phyloP scores from a whole-genome alignment of 495 filamentous ascomycete genomes.

The Xylona heveae region DNA sequence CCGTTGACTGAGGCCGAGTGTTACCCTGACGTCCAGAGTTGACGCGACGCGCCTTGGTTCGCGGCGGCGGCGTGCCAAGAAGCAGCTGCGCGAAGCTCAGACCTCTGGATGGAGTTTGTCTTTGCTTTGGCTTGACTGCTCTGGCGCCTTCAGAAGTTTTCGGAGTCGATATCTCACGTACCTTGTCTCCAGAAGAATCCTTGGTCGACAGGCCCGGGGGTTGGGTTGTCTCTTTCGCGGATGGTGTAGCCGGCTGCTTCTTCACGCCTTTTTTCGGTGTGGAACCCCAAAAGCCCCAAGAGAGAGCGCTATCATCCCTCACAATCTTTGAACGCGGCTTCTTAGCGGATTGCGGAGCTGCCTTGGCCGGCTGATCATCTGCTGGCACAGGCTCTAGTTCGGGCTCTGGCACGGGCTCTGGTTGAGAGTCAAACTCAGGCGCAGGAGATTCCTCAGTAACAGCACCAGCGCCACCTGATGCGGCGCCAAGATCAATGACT shows the following conservation, averaged over 20 bases:
- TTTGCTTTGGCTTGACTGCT: no score
- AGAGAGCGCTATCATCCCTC: conserved; percentile 2
- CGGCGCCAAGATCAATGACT: not conserved
- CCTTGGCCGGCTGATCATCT: conserved; percentile 1
- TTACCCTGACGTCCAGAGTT: no score
- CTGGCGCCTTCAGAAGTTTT: no score
- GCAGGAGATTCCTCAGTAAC: not conserved
- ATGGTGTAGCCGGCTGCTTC: not conserved
- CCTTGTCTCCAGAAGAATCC: no score
- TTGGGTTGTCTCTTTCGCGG: not conserved
- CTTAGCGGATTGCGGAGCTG: conserved; percentile 1
- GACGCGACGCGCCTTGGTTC: no score
- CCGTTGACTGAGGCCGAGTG: no score
- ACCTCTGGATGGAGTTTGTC: no score
- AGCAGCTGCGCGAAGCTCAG: no score
- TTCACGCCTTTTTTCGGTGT: conserved; percentile 4
- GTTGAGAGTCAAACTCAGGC: not conserved
- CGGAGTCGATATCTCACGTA: no score
- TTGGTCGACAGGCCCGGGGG: no score
- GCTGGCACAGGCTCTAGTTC: conserved; percentile 1
- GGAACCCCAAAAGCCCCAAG: conserved; percentile 6
- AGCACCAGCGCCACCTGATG: conserved; percentile 1
- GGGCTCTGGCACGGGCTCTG: not conserved
- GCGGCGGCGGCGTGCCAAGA: no score
- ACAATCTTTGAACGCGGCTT: conserved; percentile 4